These are phyloP conservation scores for Pichia manshurica DNA, from an alignment of 805 yeast genomes.

Conservation along the genomic window DNA sequence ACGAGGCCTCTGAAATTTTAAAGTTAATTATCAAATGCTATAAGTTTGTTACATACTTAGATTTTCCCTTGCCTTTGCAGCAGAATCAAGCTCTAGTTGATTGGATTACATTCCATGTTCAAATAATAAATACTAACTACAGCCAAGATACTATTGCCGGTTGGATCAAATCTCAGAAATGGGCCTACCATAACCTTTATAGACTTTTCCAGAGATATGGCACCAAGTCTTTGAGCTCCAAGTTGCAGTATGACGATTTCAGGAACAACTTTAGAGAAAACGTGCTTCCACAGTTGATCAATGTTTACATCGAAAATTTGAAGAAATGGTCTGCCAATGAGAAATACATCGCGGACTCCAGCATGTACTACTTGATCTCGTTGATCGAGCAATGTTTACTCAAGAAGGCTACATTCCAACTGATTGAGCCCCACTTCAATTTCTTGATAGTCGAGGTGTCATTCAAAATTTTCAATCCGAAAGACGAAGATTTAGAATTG, in stretches of 20 bases:
- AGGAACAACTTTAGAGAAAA: conserved; percentile 45
- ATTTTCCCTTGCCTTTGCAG: conserved; percentile 67
- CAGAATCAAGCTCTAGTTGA: conserved; percentile 42
- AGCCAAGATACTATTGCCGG: conserved; percentile 53
- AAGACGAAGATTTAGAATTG: conserved; percentile 61
- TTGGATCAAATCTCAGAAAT: conserved; percentile 76
- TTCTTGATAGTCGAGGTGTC: conserved; percentile 65
- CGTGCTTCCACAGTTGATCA: conserved; percentile 69
- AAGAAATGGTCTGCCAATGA: conserved; percentile 64
- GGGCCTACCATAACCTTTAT: conserved; percentile 78
- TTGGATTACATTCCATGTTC: conserved; percentile 78
- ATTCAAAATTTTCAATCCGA: conserved; percentile 73
- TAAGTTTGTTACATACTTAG: conserved; percentile 76
- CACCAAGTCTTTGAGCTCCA: conserved; percentile 39
- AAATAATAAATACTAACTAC: conserved; percentile 51
- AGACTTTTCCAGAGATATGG: conserved; percentile 71
- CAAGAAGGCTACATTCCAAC: conserved; percentile 57
- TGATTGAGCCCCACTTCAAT: conserved; percentile 64
- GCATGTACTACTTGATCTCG: conserved; percentile 57
- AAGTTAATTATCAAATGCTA: conserved; percentile 70
- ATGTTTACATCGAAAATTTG: conserved; percentile 57
- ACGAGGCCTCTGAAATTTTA: conserved; percentile 59
- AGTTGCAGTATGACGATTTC: conserved; percentile 57
- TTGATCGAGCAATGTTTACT: conserved; percentile 59
- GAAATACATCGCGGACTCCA: conserved; percentile 65